These are phyloP conservation scores for Kodamaea nitidulidarum DNA, from an alignment of 805 yeast species.

Conservation along the genomic window DNA sequence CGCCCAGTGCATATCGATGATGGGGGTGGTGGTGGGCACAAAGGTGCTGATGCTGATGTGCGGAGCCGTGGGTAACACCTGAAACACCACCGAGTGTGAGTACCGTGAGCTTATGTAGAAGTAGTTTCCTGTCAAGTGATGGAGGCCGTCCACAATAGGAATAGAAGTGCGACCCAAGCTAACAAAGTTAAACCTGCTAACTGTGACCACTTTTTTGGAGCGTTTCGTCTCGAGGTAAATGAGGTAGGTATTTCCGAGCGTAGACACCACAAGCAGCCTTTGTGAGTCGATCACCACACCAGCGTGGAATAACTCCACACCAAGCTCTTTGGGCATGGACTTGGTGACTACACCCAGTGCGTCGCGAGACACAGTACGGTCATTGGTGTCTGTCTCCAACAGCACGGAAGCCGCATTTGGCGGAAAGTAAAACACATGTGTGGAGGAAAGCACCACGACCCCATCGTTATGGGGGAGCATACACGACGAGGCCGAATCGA, in stretches of 20 bases:
- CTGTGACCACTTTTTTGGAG: neutral
- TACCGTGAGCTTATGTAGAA: conserved; percentile 29
- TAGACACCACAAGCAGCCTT: conserved; percentile 25
- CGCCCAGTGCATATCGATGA: conserved; percentile 20
- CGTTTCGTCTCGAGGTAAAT: conserved; percentile 13
- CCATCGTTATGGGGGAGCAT: conserved; percentile 26
- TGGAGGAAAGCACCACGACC: conserved; percentile 23
- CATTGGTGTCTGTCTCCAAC: conserved; percentile 8
- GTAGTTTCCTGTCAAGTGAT: conserved; percentile 22
- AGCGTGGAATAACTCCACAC: conserved; percentile 8
- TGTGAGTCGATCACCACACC: conserved; percentile 23
- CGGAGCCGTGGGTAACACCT: conserved; percentile 23
- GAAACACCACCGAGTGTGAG: conserved; percentile 31
- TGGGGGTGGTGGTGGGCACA: conserved; percentile 29
- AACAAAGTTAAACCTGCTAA: conserved; percentile 18
- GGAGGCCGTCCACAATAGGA: conserved; percentile 19
- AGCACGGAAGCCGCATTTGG: conserved; percentile 10
- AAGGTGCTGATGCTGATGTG: conserved; percentile 19
- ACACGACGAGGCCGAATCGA: conserved; percentile 28
- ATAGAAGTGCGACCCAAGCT: conserved; percentile 29
- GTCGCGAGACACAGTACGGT: conserved; percentile 12
- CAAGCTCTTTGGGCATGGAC: conserved; percentile 6
- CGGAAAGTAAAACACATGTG: conserved; percentile 28
- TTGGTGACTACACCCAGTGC: conserved; percentile 19
- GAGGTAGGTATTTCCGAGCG: conserved; percentile 26